phyloP scores from a whole-genome alignment of 2,329 filamentous ascomycete species.

The Hymenoscyphus occultus region DNA sequence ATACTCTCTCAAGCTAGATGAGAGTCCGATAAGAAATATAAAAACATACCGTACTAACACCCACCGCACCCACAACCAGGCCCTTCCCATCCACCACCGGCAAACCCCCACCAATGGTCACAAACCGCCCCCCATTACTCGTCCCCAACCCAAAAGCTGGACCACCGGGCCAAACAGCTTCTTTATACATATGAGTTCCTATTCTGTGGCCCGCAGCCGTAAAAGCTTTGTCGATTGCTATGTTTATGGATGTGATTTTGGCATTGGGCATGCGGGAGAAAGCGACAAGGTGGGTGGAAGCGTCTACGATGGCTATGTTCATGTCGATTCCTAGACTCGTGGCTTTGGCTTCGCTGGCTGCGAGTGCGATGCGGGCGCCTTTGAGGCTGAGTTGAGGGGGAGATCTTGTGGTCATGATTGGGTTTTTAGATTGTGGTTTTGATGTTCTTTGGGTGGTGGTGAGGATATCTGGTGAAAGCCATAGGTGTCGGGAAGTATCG shows the following conservation, averaged over 20 bases:
- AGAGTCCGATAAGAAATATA: background rate
- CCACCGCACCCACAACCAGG: conserved; percentile 49
- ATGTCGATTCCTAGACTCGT: conserved; percentile 27
- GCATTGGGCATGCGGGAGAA: conserved; percentile 31
- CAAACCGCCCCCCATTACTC: conserved; percentile 52
- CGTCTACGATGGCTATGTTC: conserved; percentile 34
- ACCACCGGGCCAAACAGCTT: conserved; percentile 36
- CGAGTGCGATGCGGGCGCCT: conserved; percentile 30
- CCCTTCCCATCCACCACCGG: conserved; percentile 47
- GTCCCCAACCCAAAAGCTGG: conserved; percentile 41
- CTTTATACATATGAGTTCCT: conserved; percentile 51
- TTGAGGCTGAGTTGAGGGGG: conserved; percentile 29
- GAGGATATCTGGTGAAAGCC: background rate
- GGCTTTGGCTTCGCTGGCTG: conserved; percentile 28
- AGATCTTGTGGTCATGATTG: conserved; percentile 23
- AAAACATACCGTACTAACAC: conserved; percentile 12
- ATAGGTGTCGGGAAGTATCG: too few relatives aligned
- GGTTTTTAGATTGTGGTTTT: background rate
- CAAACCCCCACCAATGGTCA: conserved; percentile 51
- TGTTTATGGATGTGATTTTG: conserved; percentile 21
- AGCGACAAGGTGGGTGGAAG: conserved; percentile 29
- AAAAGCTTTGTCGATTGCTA: conserved; percentile 46
- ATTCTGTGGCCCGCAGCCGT: conserved; percentile 53
- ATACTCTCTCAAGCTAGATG: too few relatives aligned
- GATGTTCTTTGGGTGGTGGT: background rate